Evolutionary conservation across 2,329 filamentous ascomycete species (phyloP).

Genomic region (Colletotrichum plurivorum): DNA sequence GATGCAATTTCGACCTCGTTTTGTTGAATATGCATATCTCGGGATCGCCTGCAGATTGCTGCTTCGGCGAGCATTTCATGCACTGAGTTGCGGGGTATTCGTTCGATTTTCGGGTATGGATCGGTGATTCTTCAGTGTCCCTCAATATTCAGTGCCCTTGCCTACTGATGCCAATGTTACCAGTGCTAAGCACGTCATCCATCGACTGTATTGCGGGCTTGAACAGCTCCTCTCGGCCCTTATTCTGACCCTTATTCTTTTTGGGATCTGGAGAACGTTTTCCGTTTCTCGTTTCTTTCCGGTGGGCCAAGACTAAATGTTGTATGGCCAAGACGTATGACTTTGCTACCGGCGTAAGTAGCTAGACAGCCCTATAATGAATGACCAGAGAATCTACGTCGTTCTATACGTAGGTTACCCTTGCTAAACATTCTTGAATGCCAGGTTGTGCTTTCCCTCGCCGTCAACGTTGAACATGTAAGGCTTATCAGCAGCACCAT

Average conservation of each 20-base stretch:
- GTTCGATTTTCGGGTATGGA: background rate
- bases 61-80: too few relatives aligned
- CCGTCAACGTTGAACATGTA: constrained; percentile 38
- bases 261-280: too few relatives aligned
- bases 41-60: too few relatives aligned
- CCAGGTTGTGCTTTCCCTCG: constrained; percentile 30
- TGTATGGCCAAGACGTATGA: too few relatives aligned
- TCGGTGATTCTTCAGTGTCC: background rate
- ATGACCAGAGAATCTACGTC: too few relatives aligned
- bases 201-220: background rate
- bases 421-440: constrained; percentile 21
- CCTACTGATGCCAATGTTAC: background rate
- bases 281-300: too few relatives aligned
- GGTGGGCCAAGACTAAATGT: too few relatives aligned
- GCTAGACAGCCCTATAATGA: too few relatives aligned
- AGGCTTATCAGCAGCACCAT: constrained; percentile 17
- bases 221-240: background rate
- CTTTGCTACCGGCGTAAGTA: too few relatives aligned
- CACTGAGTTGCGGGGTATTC: too few relatives aligned
- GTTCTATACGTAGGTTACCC: too few relatives aligned
- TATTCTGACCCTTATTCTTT: too few relatives aligned
- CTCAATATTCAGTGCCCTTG: background rate
- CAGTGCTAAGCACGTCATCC: constrained; percentile 1
- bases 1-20: background rate
- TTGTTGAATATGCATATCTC: background rate